Evolutionary conservation across 2,329 filamentous ascomycete genomes (phyloP).

Genomic region (Endoconidiophora polonica): DNA sequence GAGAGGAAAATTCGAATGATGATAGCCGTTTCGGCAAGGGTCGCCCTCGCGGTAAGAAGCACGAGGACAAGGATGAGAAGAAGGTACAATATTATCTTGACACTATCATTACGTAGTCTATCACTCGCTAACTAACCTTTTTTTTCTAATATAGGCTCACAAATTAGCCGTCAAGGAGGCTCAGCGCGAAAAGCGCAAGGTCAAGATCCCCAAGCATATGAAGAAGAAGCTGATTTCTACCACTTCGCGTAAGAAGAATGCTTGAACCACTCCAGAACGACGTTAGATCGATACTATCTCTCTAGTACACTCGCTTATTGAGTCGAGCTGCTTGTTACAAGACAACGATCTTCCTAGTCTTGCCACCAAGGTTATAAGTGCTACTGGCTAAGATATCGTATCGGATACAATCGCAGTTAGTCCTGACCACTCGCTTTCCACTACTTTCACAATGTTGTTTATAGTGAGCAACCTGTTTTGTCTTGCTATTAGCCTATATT

Average conservation of each 20-base stretch:
- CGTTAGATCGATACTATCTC: too few relatives aligned
- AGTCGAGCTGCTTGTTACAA: too few relatives aligned
- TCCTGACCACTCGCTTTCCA: too few relatives aligned
- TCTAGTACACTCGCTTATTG: too few relatives aligned
- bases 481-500: not conserved
- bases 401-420: too few relatives aligned
- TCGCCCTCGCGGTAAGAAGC: slow-evolving; percentile 61
- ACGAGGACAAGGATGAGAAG: slow-evolving; percentile 84
- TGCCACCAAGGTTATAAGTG: too few relatives aligned
- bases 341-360: too few relatives aligned
- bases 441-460: too few relatives aligned
- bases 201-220: slow-evolving; percentile 89
- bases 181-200: slow-evolving; percentile 80
- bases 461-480: too few relatives aligned
- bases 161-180: slow-evolving; percentile 89
- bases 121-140: slow-evolving; percentile 16
- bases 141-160: slow-evolving; percentile 32
- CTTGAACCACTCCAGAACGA: slow-evolving; percentile 2
- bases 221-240: slow-evolving; percentile 73
- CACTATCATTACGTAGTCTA: not conserved
- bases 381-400: too few relatives aligned
- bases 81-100: slow-evolving; percentile 32
- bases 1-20: slow-evolving; percentile 24
- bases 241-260: slow-evolving; percentile 44
- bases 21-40: slow-evolving; percentile 44